Evolutionary conservation across 2,329 filamentous ascomycete species (phyloP), one percentile per base, ranked within the genome.

Genomic region (Colletotrichum costaricense): DNA sequence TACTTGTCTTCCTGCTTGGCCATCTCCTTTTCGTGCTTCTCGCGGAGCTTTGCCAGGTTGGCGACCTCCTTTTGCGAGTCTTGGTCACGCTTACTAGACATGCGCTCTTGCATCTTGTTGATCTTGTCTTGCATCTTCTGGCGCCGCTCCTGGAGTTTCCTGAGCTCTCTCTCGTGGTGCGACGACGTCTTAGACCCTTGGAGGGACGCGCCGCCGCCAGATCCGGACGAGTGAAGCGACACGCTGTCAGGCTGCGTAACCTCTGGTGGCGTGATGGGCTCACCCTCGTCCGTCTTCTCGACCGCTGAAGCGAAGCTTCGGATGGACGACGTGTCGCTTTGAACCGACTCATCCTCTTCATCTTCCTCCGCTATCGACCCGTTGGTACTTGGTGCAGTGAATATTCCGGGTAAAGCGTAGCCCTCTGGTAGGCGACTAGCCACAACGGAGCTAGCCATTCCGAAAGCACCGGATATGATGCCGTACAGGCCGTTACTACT

Each of bases 1-100:
- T 92, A 91, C 76, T 91, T 92, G 59, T 91, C 91, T 76, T 93
- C 89, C 65, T 92, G 89, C 78, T 92, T 93, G 56, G 89, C 88
- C 0, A 92, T 80, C 75, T 93, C 91, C 60, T 84, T 86, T 58
- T 90, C 88, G 79, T 93, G 90, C 78, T 89, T 92, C 78, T 92
- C 90, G 35, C 88, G 87, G 8, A 91, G 85, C 79, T 91, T 93
- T 35, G 87, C 85, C 5, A 90, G 75, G 2, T 86, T 84, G 1
- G 84, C 81, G 63, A 84, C 84, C 58, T 92, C 89, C 69, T 88
- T 84, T 63, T 85, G 83, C 75, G 86, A 81, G 72, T 85, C 85
- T 42, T 89, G 88, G 12, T 82, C 81, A 22, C 84, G 84, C 73
- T 86, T 86, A 30, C 79, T 83, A 35, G 82, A 77, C 42, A 84